A percentile compares a stretch with the other conserved stretches of the same genome.
Conservation (phyloP, 2,329 filamentous ascomycete species). For the Curvularia verruculosa region DNA sequence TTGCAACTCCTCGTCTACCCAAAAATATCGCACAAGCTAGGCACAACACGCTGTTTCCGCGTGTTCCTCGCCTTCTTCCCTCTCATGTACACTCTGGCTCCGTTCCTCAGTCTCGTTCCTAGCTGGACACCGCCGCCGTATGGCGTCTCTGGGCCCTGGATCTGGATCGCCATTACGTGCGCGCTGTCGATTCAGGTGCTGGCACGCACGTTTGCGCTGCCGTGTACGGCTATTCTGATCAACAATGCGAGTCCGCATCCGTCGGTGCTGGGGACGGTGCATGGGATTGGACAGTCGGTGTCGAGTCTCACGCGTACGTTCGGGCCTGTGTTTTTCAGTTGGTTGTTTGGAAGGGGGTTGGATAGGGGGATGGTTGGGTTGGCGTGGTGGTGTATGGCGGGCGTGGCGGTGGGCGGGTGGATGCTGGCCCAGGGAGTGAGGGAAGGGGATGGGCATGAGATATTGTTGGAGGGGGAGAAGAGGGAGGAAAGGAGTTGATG, state of each 20-base stretch:
- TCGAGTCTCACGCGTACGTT: constrained; percentile 65
- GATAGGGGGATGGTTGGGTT: constrained; percentile 63
- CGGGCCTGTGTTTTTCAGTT: constrained; percentile 66
- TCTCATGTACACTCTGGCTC: constrained; percentile 51
- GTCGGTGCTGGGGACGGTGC: constrained; percentile 61
- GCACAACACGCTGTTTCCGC: constrained; percentile 51
- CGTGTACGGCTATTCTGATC: constrained; percentile 61
- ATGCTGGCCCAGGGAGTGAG: constrained; percentile 62
- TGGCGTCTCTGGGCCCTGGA: constrained; percentile 47
- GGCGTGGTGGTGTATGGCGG: constrained; percentile 63
- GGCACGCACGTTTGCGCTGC: constrained; percentile 60
- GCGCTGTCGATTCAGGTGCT: constrained; percentile 54
- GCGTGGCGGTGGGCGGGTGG: constrained; percentile 57
- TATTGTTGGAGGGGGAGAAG: constrained; percentile 61
- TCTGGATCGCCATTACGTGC: constrained; percentile 53
- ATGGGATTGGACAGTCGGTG: constrained; percentile 65
- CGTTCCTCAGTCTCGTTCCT: constrained; percentile 53
- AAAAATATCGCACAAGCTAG: constrained; percentile 49
- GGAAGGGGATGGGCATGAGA: constrained; percentile 70
- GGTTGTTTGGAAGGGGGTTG: constrained; percentile 65
- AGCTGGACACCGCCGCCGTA: constrained; percentile 48
- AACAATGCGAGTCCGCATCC: constrained; percentile 60
- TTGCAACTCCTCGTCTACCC: constrained; percentile 57
- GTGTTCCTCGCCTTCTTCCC: constrained; percentile 54
- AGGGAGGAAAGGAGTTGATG: neutral